Conservation (phyloP, 352 stramenopile species). For the Phytophthora citricola region DNA sequence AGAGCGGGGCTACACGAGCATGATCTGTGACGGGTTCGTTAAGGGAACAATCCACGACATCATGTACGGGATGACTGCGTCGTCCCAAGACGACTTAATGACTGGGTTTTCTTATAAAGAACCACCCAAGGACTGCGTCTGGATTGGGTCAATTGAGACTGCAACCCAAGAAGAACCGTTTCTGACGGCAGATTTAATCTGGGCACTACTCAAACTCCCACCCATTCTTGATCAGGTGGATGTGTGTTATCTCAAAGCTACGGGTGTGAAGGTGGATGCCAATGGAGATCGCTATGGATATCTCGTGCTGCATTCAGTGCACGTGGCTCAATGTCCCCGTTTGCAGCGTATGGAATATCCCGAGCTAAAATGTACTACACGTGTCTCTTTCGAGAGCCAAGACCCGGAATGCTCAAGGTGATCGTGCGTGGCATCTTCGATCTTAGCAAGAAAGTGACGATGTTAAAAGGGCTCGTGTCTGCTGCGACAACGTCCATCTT, state of each 20-base stretch:
- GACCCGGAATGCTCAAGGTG: slow-evolving; percentile 40
- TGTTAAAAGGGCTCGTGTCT: slow-evolving; percentile 25
- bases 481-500: slow-evolving; percentile 42
- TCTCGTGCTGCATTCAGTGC: slow-evolving; percentile 50
- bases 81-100: slow-evolving; percentile 41
- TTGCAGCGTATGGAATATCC: slow-evolving; percentile 33
- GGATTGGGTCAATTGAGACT: slow-evolving; percentile 40
- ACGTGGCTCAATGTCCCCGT: slow-evolving; percentile 48
- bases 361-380: slow-evolving; percentile 46
- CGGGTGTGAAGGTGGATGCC: slow-evolving; percentile 41
- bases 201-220: slow-evolving; percentile 27
- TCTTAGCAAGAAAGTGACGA: slow-evolving; percentile 38
- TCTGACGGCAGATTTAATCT: slow-evolving; percentile 47
- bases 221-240: slow-evolving; percentile 41
- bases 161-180: slow-evolving; percentile 42
- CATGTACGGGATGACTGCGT: slow-evolving; percentile 49
- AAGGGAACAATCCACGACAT: slow-evolving; percentile 48
- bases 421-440: slow-evolving; percentile 55
- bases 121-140: slow-evolving; percentile 46
- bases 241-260: slow-evolving; percentile 50
- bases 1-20: slow-evolving; percentile 36
- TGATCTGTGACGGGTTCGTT: slow-evolving; percentile 41
- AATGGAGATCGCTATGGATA: slow-evolving; percentile 47
- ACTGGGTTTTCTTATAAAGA: slow-evolving; percentile 46
- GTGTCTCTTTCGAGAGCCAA: slow-evolving; percentile 46